Base-by-base conservation (phyloP, 1,139 yeast genomes). In the Meyerozyma carpophila region DNA sequence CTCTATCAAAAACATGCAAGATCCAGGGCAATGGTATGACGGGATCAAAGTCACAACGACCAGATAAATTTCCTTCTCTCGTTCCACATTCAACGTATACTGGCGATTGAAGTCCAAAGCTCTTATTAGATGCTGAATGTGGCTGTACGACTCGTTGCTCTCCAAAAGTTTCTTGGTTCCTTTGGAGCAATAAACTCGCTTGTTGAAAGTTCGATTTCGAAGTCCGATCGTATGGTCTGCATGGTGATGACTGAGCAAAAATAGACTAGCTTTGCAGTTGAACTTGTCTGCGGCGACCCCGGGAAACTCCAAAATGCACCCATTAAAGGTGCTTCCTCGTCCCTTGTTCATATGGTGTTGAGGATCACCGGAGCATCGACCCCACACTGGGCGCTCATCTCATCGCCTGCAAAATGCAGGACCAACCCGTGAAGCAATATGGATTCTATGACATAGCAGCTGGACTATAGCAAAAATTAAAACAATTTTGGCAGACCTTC, bases 11-110 rank as follows among this genome's bases (percentile, higher is more conserved):
- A 77, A 73, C 82, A 81, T 78, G 5, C 69, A 65, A 3, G 84
- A 69, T 2, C 87, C 88, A 4, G 84, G 82, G 51, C 87, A 82
- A 52, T 82, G 88, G 51, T 81, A 73, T 0, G 81, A 65, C 8
- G 70, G 63, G 3, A 73, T 61, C 41, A 66, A 47, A 0, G 70
- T 63, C 4, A 65, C 44, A 7, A 28, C 47, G 8, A 68, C 44
- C 4, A 9, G 10, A 21, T 5, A 5, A 11, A 8, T 21, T 5
- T 24, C 11, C 11, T 16, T 36, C 11, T 50, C 48, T 3, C 37
- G 56, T 18, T 44, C 50, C 2, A 53, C 52, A 0, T 37, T 43
- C 9, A 57, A 42, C 8, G 39, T 44, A 37, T 64, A 59, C 1
- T 71, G 66, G 3, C 40, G 41, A 42, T 73, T 66, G 38, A 48